Percentiles rank a stretch among this genome's conserved stretches.
Evolutionary conservation across 306 rosid genomes (phyloP).

Genomic region (Vicia villosa): DNA sequence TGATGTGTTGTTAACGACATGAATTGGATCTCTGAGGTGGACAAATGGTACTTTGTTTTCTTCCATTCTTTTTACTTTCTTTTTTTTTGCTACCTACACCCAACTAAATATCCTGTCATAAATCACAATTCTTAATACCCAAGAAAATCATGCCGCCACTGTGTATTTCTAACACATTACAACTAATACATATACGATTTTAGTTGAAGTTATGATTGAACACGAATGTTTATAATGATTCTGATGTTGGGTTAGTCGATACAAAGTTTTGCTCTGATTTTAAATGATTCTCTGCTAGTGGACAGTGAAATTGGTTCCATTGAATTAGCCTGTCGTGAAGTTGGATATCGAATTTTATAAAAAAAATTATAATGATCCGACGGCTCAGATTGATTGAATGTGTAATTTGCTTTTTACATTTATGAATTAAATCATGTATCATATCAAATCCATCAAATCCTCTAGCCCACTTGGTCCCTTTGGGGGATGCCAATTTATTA

Average conservation of each 20-base stretch:
- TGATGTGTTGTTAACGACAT: conserved; percentile 58
- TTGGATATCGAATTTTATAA: too few relatives aligned
- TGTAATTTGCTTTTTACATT: background rate
- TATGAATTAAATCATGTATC: background rate
- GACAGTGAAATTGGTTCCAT: too few relatives aligned
- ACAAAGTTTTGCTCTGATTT: too few relatives aligned
- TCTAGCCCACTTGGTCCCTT: conserved; percentile 44
- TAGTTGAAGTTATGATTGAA: background rate
- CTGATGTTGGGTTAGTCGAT: too few relatives aligned
- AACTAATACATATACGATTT: background rate
- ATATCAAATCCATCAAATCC: conserved; percentile 24
- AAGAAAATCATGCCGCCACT: conserved; percentile 36
- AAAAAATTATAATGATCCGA: background rate
- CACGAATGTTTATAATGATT: background rate
- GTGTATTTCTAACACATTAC: too few relatives aligned
- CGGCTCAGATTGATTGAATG: background rate
- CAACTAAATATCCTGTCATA: conserved; percentile 22
- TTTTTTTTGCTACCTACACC: conserved; percentile 33
- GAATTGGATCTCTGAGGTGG: conserved; percentile 47
- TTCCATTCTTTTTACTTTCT: background rate
- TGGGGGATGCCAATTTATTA: conserved; percentile 32
- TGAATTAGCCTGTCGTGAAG: too few relatives aligned
- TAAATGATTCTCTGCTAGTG: too few relatives aligned
- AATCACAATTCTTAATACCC: conserved; percentile 4
- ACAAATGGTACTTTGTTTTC: conserved; percentile 19